Conservation (phyloP, 2,329 filamentous ascomycete genomes). For the Xylaria sp. region DNA sequence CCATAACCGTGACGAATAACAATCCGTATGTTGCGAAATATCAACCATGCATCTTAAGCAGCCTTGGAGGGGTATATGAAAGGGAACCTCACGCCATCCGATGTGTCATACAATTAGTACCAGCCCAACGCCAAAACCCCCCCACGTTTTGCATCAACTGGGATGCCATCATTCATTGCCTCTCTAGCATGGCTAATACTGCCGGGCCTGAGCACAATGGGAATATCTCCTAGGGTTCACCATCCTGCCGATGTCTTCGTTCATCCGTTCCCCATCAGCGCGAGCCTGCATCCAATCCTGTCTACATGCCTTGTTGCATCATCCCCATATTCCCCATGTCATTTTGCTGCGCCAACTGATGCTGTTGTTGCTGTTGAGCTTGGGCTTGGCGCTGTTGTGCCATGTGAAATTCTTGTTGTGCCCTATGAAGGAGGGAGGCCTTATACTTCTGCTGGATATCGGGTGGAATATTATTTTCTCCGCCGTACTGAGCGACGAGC, state of each 20-base stretch:
- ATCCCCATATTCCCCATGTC: constrained; percentile 63
- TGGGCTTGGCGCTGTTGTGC: constrained; percentile 26
- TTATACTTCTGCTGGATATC: constrained; percentile 61
- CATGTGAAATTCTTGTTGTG: constrained; percentile 45
- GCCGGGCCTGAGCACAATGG: not conserved
- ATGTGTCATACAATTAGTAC: constrained; percentile 1
- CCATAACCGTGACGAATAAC: not conserved
- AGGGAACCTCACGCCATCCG: constrained; percentile 21
- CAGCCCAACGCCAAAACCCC: constrained; percentile 16
- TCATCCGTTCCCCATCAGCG: not conserved
- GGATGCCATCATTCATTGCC: constrained; percentile 7
- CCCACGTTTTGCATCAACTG: not conserved
- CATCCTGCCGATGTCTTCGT: not conserved
- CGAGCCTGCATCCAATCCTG: not conserved
- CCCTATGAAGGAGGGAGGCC: constrained; percentile 54
- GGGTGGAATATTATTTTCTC: constrained; percentile 58
- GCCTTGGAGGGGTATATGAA: constrained; percentile 34
- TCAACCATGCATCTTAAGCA: constrained; percentile 20
- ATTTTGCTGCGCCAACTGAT: constrained; percentile 55
- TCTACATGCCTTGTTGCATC: constrained; percentile 52
- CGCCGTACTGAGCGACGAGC: constrained; percentile 55
- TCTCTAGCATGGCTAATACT: not conserved
- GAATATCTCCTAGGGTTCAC: not conserved
- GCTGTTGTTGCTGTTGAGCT: constrained; percentile 47
- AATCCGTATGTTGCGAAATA: constrained; percentile 5